phyloP scores from a whole-genome alignment of 805 yeast species.

The Wickerhamiella shivajii region DNA sequence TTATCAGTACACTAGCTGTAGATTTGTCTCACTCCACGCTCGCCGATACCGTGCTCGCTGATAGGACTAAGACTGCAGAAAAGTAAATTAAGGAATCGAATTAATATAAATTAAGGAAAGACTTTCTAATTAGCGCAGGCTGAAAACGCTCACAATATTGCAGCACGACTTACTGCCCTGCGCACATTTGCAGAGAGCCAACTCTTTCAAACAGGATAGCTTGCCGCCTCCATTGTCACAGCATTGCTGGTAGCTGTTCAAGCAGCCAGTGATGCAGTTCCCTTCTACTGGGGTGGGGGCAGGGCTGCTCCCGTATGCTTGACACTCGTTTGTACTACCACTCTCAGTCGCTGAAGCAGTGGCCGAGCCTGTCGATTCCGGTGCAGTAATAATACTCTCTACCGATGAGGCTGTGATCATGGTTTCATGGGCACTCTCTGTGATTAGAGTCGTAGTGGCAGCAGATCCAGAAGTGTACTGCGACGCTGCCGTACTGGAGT shows the following conservation, averaged over 20 bases:
- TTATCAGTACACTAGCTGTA: no score
- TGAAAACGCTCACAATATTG: constrained; percentile 4
- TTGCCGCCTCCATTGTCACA: constrained; percentile 5
- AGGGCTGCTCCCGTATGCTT: constrained; percentile 7
- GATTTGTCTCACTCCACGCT: no score
- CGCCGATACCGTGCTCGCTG: neutral
- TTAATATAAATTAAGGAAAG: constrained; percentile 2
- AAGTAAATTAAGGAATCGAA: neutral
- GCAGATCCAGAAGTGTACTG: constrained; percentile 6
- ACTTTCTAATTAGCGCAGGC: neutral
- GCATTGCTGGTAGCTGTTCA: constrained; percentile 10
- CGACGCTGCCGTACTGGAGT: no score
- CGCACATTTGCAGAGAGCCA: constrained; percentile 17
- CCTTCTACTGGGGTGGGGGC: constrained; percentile 14
- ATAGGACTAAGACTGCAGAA: no score
- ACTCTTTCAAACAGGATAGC: constrained; percentile 12
- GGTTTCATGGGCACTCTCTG: no score
- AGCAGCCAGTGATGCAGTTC: constrained; percentile 17
- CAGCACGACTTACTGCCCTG: constrained; percentile 16
- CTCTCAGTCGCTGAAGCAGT: constrained; percentile 1
- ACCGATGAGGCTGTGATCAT: neutral
- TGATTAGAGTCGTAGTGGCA: constrained; percentile 7
- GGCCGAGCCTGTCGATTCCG: neutral
- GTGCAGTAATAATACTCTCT: neutral
- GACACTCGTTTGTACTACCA: constrained; percentile 7